phyloP scores from a whole-genome alignment of 148 eudicot genomes.

The Chenopodium suecicum region DNA sequence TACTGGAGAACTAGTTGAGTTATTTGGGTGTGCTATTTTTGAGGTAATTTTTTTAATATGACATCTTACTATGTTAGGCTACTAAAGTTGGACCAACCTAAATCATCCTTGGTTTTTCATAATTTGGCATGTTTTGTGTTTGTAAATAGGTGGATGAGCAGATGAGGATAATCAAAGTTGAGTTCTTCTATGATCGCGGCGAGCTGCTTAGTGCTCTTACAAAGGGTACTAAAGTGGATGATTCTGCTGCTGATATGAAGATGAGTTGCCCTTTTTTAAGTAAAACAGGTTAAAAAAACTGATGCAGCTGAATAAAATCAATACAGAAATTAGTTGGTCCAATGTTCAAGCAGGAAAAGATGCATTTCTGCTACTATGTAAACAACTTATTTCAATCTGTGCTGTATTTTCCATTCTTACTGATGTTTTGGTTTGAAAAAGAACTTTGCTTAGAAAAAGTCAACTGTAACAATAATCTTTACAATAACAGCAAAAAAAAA shows the following conservation, averaged over 20 bases:
- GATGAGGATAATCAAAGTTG: constrained; percentile 53
- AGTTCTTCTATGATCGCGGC: constrained; percentile 71
- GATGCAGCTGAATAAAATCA: background rate
- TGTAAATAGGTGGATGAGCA: constrained; percentile 55
- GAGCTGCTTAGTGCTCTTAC: constrained; percentile 57
- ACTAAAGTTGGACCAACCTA: background rate
- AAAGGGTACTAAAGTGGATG: constrained; percentile 34
- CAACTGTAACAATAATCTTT: too few relatives aligned
- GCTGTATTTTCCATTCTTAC: too few relatives aligned
- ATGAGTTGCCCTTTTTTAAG: constrained; percentile 50
- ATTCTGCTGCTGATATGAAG: constrained; percentile 17
- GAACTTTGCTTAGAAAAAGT: too few relatives aligned
- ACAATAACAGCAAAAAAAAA: too few relatives aligned
- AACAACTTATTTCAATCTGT: too few relatives aligned
- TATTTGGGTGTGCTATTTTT: constrained; percentile 55
- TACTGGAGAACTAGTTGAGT: constrained; percentile 60
- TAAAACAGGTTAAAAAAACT: constrained; percentile 17
- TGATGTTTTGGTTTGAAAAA: too few relatives aligned
- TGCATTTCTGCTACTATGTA: too few relatives aligned
- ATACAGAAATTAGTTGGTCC: too few relatives aligned
- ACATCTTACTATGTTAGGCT: too few relatives aligned
- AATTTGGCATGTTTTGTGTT: background rate
- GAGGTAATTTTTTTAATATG: constrained; percentile 35
- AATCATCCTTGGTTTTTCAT: too few relatives aligned
- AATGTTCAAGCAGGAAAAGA: too few relatives aligned